A percentile compares a stretch with the other conserved stretches of the same genome.
Evolutionary conservation across 1,284 basidiomycete species (phyloP).

Genomic region (Cystobasidium pallidum): DNA sequence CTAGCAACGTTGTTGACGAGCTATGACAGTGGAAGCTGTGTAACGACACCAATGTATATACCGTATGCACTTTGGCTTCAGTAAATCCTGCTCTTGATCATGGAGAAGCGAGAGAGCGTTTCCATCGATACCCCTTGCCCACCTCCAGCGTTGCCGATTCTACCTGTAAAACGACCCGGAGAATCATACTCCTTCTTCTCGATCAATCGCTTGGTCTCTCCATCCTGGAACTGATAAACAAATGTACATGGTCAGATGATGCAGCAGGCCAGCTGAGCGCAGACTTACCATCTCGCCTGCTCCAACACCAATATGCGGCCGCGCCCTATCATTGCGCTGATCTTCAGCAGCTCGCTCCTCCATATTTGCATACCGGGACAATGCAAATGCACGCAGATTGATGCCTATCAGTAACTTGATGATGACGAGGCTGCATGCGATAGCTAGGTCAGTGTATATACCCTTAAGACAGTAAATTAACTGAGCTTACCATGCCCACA

Average conservation of each 20-base stretch:
- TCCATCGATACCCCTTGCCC: slow-evolving; percentile 35
- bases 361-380: slow-evolving; percentile 72
- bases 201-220: slow-evolving; percentile 15
- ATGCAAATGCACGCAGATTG: slow-evolving; percentile 80
- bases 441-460: slow-evolving; percentile 46
- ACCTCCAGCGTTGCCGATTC: slow-evolving; percentile 13
- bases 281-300: slow-evolving; percentile 73
- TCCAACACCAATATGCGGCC: slow-evolving; percentile 83
- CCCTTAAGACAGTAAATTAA: neutral
- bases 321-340: slow-evolving; percentile 80
- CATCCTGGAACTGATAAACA: slow-evolving; percentile 32
- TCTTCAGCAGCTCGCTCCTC: slow-evolving; percentile 69
- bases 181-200: slow-evolving; percentile 42
- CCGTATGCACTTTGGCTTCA: slow-evolving; percentile 7
- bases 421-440: slow-evolving; percentile 63
- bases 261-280: neutral
- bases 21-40: too few species aligned
- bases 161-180: slow-evolving; percentile 35
- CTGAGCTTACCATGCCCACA: neutral
- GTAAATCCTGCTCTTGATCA: slow-evolving; percentile 51
- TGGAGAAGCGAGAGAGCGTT: slow-evolving; percentile 49
- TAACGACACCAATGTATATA: neutral
- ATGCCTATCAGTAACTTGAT: slow-evolving; percentile 87
- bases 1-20: too few species aligned
- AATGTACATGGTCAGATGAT: neutral